Evolutionary conservation across 306 rosid genomes (phyloP).

Genomic region (Arachis hypogaea): DNA sequence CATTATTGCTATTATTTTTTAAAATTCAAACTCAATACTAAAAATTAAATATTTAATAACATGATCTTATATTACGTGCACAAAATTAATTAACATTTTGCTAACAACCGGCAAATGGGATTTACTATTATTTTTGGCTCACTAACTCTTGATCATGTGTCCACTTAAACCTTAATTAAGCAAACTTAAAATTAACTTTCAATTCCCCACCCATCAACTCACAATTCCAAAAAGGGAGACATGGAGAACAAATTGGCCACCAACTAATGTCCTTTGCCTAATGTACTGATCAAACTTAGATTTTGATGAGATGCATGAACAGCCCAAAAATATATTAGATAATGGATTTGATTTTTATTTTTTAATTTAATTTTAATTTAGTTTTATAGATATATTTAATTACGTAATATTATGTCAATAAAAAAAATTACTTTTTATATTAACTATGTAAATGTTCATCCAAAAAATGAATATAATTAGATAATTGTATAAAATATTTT

Average conservation of each 20-base stretch:
- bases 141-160: conserved; percentile 33
- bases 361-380: no score
- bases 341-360: neutral
- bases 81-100: conserved; percentile 23
- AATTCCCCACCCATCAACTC: neutral
- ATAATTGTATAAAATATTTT: neutral
- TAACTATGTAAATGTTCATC: no score
- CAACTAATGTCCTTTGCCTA: conserved; percentile 39
- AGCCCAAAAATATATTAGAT: neutral
- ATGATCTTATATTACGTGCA: no score
- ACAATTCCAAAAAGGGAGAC: conserved; percentile 7
- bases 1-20: no score
- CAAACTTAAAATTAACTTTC: conserved; percentile 30
- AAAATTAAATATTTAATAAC: no score
- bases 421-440: no score
- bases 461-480: no score
- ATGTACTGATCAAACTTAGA: neutral
- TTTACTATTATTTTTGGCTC: conserved; percentile 15
- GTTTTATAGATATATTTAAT: no score
- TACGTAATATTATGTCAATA: no score
- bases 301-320: neutral
- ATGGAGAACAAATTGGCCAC: conserved; percentile 26
- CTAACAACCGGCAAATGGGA: conserved; percentile 49
- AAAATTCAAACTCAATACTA: no score
- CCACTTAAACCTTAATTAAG: conserved; percentile 20